Evolutionary conservation across 306 rosid genomes (phyloP), one percentile per base, ranked within the genome.

Genomic region (Lathyrus oleraceus): DNA sequence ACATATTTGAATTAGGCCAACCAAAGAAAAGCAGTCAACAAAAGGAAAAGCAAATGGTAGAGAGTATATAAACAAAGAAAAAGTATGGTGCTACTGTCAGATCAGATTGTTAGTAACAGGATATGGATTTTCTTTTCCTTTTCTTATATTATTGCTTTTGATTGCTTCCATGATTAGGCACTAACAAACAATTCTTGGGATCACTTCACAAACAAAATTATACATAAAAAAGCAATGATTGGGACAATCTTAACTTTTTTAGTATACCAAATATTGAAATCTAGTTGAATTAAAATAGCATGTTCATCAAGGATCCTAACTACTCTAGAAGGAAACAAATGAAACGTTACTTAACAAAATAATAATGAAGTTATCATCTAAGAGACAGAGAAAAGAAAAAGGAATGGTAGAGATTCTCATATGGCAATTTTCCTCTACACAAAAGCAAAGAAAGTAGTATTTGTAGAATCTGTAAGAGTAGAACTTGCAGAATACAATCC

Each of bases 91-190:
- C 81, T 79, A 68, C 71, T 71, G 87, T 81, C 90, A 49, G 85
- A 78, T 35, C 39, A 88, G 85, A 78, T 49, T 67, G 70, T 73
- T 14, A 15, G 67, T 78, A 87, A 80, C 81, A 51, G 84, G 82
- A 82, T 81, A 75, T 83, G 47, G 51, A 62, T 73, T 81, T 79
- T 75, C 52, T 45, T 71, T 74, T 78, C 79, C 52, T 77, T 72
- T 43, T 28, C 39, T 40, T 45, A 67, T 69, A 27, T 9, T 27
- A 53, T 86, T 84, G 84, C 90, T 88, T 90, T 90, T 84, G 86
- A 80, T 88, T 96, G 86, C 91, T 90, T 94, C 86, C 77, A 87
- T 94, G 96, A 85, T 87, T 86, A 78, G 80, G 76, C 73, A 62
- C 80, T 67, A 74, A 42, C 71, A 78, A 77, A 77, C 21, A 5